Percentiles rank a stretch among this genome's conserved stretches.
Evolutionary conservation across 441 rosid species (phyloP).

Genomic region (Pelargonium cotyledonis): DNA sequence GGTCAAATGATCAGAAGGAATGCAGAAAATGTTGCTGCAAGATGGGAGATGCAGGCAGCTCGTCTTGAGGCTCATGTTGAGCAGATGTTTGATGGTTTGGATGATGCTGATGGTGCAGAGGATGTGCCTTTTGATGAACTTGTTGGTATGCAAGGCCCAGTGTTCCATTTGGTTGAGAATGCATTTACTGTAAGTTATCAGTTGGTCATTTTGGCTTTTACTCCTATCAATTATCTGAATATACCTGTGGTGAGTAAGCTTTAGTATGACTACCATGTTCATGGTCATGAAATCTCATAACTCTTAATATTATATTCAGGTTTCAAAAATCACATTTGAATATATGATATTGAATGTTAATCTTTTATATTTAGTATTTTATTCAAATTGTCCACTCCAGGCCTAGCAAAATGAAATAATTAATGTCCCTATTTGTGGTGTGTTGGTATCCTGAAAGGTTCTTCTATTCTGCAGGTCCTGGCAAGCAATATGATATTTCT

Average conservation of each 20-base stretch:
- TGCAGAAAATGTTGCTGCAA: constrained; percentile 95
- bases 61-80: constrained; percentile 98
- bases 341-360: too few species aligned
- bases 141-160: constrained; percentile 99
- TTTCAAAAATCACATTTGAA: too few species aligned
- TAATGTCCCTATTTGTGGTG: background rate
- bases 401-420: too few species aligned
- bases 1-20: constrained; percentile 73
- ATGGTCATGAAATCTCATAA: too few species aligned
- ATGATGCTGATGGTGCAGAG: constrained; percentile 99
- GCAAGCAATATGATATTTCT: constrained; percentile 99
- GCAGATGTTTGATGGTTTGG: constrained; percentile 97
- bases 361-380: too few species aligned
- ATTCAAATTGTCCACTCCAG: too few species aligned
- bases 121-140: constrained; percentile 99
- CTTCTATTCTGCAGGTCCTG: constrained; percentile 60
- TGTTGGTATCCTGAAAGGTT: constrained; percentile 5
- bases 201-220: background rate
- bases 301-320: too few species aligned
- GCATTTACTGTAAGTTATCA: constrained; percentile 80
- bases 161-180: constrained; percentile 97
- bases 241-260: too few species aligned
- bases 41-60: constrained; percentile 98
- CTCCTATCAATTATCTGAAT: background rate
- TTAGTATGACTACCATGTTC: too few species aligned